Evolutionary conservation across 805 yeast genomes (phyloP), one percentile per base, ranked within the genome.

Genomic region (Kregervanrija delftensis): DNA sequence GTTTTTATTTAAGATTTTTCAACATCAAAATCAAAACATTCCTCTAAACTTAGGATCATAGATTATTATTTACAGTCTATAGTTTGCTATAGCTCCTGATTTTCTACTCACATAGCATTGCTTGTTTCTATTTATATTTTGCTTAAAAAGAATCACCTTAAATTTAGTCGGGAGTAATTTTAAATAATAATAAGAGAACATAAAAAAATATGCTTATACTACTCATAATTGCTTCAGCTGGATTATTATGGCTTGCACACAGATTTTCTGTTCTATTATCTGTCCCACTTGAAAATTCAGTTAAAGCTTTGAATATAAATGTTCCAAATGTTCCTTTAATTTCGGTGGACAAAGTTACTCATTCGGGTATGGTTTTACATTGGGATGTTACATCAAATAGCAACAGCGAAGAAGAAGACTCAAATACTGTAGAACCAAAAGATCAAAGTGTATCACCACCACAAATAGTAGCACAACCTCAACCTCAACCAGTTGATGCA

Each of bases 291-390:
- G 73, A 70, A 11, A 69, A 67, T 41, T 61, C 76, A 22, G 67
- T 77, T 31, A 66, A 65, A 42, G 67, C 68, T 32, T 59, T 80
- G 35, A 69, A 71, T 49, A 68, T 79, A 15, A 73, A 72, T 30
- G 73, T 80, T 32, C 86, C 86, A 4, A 72, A 69, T 44, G 66
- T 75, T 8, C 83, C 83, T 3, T 60, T 64, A 39, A 64, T 79
- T 12, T 77, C 81, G 41, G 69, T 80, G 6, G 84, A 78, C 53
- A 69, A 72, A 50, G 71, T 80, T 40, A 68, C 74, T 5, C 60
- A 64, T 33, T 54, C 62, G 8, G 61, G 74, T 28, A 72, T 77
- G 34, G 69, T 68, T 22, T 46, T 80, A 31, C 85, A 77, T 53
- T 80, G 86, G 83, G 81, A 75, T 35, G 44, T 46, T 37, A 53